Conservation (phyloP, 352 stramenopile species). For the Phytopythium aichiense region DNA sequence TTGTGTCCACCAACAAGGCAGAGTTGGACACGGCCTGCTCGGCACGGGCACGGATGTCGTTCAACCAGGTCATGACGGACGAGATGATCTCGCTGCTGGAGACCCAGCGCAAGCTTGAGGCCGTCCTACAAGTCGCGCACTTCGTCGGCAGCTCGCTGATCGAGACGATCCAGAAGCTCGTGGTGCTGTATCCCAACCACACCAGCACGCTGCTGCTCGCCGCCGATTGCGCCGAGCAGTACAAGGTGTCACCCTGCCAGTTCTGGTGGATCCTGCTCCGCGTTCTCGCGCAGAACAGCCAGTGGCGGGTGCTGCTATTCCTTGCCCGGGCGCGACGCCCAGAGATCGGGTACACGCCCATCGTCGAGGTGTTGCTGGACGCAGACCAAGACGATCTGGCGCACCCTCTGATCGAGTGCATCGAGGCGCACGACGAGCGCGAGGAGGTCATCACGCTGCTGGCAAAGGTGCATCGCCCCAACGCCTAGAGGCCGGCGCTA, state of each 20-base stretch:
- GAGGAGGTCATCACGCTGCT: constrained; percentile 29
- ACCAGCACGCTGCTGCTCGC: constrained; percentile 26
- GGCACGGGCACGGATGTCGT: constrained; percentile 25
- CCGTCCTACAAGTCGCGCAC: constrained; percentile 25
- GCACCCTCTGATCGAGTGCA: constrained; percentile 24
- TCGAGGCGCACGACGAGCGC: constrained; percentile 27
- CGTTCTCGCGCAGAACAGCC: constrained; percentile 34
- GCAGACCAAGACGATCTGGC: constrained; percentile 34
- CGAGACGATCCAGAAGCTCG: constrained; percentile 57
- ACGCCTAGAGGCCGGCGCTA: too few relatives aligned
- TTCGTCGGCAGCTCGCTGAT: constrained; percentile 48
- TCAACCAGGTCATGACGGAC: constrained; percentile 45
- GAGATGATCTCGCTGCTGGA: constrained; percentile 45
- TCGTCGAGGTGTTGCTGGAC: constrained; percentile 48
- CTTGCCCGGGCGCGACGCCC: constrained; percentile 32
- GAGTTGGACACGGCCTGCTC: constrained; percentile 15
- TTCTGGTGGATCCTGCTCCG: constrained; percentile 53
- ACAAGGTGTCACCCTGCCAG: constrained; percentile 39
- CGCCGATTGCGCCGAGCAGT: constrained; percentile 37
- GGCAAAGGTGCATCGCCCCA: constrained; percentile 5
- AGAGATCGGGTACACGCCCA: constrained; percentile 35
- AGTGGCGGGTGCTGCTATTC: constrained; percentile 42
- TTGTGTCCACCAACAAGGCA: constrained; percentile 8
- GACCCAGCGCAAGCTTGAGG: constrained; percentile 35
- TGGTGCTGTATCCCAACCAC: constrained; percentile 41